Evolutionary conservation across 345 rosid species (phyloP).

Genomic region (Streptanthus diversifolius): DNA sequence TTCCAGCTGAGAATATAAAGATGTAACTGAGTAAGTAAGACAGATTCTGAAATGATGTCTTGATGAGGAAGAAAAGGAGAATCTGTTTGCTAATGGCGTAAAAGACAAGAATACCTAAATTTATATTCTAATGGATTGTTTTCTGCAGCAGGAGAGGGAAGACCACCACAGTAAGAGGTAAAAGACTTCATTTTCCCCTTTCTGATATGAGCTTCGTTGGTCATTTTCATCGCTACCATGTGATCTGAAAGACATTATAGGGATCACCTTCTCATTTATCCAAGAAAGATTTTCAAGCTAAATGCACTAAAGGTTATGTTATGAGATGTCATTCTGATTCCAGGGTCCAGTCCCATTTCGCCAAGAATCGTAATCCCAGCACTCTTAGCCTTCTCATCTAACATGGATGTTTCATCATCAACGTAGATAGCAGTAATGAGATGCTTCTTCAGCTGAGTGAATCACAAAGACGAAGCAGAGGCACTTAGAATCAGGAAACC

Average conservation of each 20-base stretch:
- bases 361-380: constrained; percentile 88
- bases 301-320: neutral
- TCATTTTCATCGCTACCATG: constrained; percentile 99
- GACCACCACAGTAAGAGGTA: constrained; percentile 88
- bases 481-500: neutral
- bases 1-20: constrained; percentile 63
- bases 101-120: constrained; percentile 55
- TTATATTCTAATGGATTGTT: constrained; percentile 91
- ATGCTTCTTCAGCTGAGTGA: constrained; percentile 69
- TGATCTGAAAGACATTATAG: constrained; percentile 56
- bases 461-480: constrained; percentile 15
- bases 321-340: constrained; percentile 59
- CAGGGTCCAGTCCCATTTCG: constrained; percentile 99
- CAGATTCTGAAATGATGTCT: neutral
- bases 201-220: constrained; percentile 59
- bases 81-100: neutral
- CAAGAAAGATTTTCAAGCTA: neutral
- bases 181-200: constrained; percentile 77
- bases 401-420: constrained; percentile 59
- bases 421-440: constrained; percentile 95
- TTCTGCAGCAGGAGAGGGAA: constrained; percentile 96
- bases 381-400: constrained; percentile 67
- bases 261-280: constrained; percentile 11
- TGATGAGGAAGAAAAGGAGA: neutral
- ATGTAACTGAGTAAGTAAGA: constrained; percentile 19